Evolutionary conservation across 345 rosid species (phyloP), one percentile per base, ranked within the genome.

Genomic region (Nephelium lappaceum): DNA sequence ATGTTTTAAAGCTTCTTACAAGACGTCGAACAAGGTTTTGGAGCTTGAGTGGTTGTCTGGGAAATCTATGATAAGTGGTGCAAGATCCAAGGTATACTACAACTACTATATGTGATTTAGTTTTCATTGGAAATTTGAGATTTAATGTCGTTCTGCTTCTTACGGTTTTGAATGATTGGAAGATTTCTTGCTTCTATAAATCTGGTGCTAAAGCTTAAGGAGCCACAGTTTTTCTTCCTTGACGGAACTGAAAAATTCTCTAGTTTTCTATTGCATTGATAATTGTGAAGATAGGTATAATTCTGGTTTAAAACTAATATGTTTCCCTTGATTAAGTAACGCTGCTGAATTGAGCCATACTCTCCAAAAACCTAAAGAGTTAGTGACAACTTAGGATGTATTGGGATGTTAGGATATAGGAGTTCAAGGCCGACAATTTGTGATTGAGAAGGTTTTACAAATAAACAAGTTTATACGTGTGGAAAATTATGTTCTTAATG

Each of bases 1-100:
- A 84, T 73, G 74, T 77, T 57, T 15, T 86, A 84, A 76, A 61
- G 89, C 80, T 55, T 75, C 69, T 8, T 84, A 86, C 58, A 74
- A 79, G 76, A 72, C 76, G 0, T 15, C 61, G 2, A 81, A 74
- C 73, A 76, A 75, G 66, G 49, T 75, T 69, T 72, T 78, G 85
- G 86, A 79, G 5, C 64, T 84, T 1, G 82, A 78, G 58, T 86
- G 86, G 81, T 64, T 53, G 23, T 71, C 64, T 21, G 64, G 79
- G 74, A 84, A 81, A 61, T 79, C 85, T 21, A n/a, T 55, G 45
- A 12, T 70, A 27, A 72, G 58, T 38, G 84, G 58, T n/a, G 85
- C 85, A 74, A 79, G 79, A 14, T 36, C 76, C 41, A 86, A 84
- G 86, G 85, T 83, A 83, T 31, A n/a, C 55, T 49, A 49, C 41